phyloP scores from a whole-genome alignment of 345 rosid genomes.

The Kandelia obovata region DNA sequence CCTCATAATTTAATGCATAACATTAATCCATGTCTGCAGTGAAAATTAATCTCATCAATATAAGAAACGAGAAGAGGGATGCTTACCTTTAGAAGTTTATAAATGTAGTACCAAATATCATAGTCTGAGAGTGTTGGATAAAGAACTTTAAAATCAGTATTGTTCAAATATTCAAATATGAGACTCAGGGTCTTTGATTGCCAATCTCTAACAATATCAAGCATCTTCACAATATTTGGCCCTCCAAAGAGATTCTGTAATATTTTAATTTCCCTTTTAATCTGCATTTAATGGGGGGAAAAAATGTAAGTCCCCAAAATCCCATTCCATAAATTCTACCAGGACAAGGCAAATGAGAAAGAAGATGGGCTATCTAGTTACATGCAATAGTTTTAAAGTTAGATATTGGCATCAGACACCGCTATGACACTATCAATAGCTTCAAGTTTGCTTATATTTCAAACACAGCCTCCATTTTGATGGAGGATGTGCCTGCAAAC shows the following conservation, averaged over 20 bases:
- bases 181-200: slow-evolving; percentile 94
- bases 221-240: slow-evolving; percentile 85
- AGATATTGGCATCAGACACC: no score
- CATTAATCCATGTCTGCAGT: not conserved
- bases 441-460: no score
- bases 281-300: slow-evolving; percentile 42
- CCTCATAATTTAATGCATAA: no score
- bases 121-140: slow-evolving; percentile 84
- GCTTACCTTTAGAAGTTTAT: slow-evolving; percentile 80
- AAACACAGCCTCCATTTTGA: no score
- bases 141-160: slow-evolving; percentile 89
- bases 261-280: slow-evolving; percentile 96
- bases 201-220: slow-evolving; percentile 96
- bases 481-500: no score
- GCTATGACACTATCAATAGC: no score
- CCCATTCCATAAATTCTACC: not conserved
- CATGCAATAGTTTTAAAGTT: not conserved
- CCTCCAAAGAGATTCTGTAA: slow-evolving; percentile 97
- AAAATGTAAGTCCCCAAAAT: slow-evolving; percentile 1
- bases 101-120: slow-evolving; percentile 85
- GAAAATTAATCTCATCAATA: not conserved
- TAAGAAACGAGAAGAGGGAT: slow-evolving; percentile 6
- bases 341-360: not conserved
- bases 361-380: not conserved
- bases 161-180: slow-evolving; percentile 87